phyloP scores from a whole-genome alignment of 1,139 yeast species.

The Geotrichum restrictum region DNA sequence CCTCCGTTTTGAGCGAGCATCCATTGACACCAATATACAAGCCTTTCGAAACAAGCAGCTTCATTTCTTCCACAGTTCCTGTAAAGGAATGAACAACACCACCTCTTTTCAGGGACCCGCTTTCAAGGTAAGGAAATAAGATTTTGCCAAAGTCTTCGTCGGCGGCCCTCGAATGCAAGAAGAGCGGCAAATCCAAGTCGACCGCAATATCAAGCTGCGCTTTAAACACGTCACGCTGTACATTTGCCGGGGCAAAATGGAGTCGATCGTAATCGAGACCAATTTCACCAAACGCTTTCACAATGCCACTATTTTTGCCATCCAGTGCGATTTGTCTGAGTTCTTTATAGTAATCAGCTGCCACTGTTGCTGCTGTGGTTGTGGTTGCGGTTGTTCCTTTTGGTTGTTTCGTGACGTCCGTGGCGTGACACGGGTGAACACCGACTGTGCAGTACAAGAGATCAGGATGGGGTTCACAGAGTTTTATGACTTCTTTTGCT shows the following conservation, averaged over 20 bases:
- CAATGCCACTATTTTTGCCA: slow-evolving; percentile 44
- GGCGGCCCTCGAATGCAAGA: slow-evolving; percentile 87
- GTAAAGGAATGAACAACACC: slow-evolving; percentile 95
- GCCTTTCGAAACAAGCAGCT: slow-evolving; percentile 52
- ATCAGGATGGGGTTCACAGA: slow-evolving; percentile 40
- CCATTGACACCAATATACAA: slow-evolving; percentile 84
- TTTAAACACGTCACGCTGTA: slow-evolving; percentile 64
- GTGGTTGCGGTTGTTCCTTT: too few species aligned
- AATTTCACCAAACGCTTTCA: slow-evolving; percentile 85
- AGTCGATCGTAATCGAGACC: slow-evolving; percentile 92
- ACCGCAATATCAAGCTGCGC: slow-evolving; percentile 65
- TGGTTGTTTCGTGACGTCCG: slow-evolving; percentile 48
- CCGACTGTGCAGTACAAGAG: slow-evolving; percentile 68
- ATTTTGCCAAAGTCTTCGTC: slow-evolving; percentile 70
- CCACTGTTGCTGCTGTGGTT: slow-evolving; percentile 27
- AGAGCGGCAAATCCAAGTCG: slow-evolving; percentile 62
- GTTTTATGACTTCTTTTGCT: slow-evolving; percentile 47
- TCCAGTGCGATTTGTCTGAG: slow-evolving; percentile 49
- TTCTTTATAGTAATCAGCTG: slow-evolving; percentile 44
- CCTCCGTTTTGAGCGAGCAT: slow-evolving; percentile 78
- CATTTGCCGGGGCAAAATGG: slow-evolving; percentile 63
- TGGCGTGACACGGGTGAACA: slow-evolving; percentile 88
- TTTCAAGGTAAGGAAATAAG: slow-evolving; percentile 53
- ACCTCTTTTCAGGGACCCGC: slow-evolving; percentile 40
- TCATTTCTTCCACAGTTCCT: slow-evolving; percentile 64